Evolutionary conservation across 805 yeast species (phyloP).

Genomic region (Ogataea philodendri): DNA sequence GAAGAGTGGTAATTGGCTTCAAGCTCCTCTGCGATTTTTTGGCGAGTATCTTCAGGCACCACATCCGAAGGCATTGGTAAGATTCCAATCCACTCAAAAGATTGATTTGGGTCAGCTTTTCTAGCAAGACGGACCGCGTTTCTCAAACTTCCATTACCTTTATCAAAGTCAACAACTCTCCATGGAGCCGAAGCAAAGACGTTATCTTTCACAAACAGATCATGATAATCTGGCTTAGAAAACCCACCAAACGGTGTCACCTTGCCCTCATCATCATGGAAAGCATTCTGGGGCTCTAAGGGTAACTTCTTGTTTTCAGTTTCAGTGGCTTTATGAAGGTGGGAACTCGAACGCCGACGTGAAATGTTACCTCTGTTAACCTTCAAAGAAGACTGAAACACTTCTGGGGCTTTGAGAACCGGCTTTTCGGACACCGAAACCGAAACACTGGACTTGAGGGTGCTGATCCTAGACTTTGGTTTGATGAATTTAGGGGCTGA

Average conservation of each 20-base stretch:
- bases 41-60: constrained; percentile 55
- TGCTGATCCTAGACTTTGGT: constrained; percentile 22
- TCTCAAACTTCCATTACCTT: constrained; percentile 85
- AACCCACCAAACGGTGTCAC: constrained; percentile 73
- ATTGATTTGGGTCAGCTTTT: constrained; percentile 36
- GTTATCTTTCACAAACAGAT: constrained; percentile 43
- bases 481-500: constrained; percentile 26
- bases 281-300: constrained; percentile 2
- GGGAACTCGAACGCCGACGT: constrained; percentile 15
- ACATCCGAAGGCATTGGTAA: constrained; percentile 88
- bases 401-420: constrained; percentile 13
- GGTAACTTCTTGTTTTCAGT: constrained; percentile 1
- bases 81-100: constrained; percentile 81
- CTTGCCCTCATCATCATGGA: constrained; percentile 26
- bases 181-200: constrained; percentile 65
- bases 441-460: constrained; percentile 8
- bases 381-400: constrained; percentile 21
- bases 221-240: constrained; percentile 56
- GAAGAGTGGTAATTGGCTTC: constrained; percentile 50
- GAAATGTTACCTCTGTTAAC: constrained; percentile 18
- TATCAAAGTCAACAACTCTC: constrained; percentile 63
- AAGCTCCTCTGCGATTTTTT: constrained; percentile 50
- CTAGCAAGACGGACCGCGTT: constrained; percentile 75
- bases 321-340: constrained; percentile 5
- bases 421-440: constrained; percentile 24